Conservation (phyloP, 73 alveolate species). For the Durusdinium trenchii region DNA sequence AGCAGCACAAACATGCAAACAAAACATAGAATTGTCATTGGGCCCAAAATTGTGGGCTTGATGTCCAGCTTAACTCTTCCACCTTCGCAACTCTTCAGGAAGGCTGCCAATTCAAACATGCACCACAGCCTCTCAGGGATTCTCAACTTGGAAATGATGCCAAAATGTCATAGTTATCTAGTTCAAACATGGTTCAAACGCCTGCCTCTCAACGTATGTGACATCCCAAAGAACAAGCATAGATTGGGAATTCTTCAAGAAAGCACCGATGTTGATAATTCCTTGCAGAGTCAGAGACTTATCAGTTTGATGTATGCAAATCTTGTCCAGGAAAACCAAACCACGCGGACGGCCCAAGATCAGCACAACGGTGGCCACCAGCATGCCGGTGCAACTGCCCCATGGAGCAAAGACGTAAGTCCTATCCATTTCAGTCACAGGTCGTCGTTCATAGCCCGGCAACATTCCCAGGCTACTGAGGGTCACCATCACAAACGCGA, state of each 20-base stretch:
- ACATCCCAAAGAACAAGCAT: conserved; percentile 33
- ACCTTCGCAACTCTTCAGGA: conserved; percentile 46
- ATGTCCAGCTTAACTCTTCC: no score
- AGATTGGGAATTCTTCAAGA: background rate
- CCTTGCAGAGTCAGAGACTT: background rate
- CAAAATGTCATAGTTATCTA: no score
- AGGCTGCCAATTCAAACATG: conserved; percentile 35
- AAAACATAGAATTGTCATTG: no score
- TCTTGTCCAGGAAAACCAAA: background rate
- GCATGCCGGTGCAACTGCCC: background rate
- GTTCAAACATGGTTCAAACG: no score
- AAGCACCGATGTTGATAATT: conserved; percentile 1
- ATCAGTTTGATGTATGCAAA: conserved; percentile 4
- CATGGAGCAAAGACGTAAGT: no score
- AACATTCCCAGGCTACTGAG: no score
- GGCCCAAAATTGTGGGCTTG: no score
- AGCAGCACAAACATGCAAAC: no score
- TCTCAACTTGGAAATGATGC: no score
- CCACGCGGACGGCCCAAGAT: background rate
- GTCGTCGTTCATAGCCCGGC: no score
- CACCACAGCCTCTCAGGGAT: conserved; percentile 64
- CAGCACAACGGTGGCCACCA: background rate
- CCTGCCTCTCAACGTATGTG: background rate
- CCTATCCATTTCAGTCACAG: no score
- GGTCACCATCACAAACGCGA: no score